Percentiles rank a stretch among this genome's conserved stretches.
phyloP scores from a whole-genome alignment of 2,329 filamentous ascomycete genomes.

The Calonectria montana region DNA sequence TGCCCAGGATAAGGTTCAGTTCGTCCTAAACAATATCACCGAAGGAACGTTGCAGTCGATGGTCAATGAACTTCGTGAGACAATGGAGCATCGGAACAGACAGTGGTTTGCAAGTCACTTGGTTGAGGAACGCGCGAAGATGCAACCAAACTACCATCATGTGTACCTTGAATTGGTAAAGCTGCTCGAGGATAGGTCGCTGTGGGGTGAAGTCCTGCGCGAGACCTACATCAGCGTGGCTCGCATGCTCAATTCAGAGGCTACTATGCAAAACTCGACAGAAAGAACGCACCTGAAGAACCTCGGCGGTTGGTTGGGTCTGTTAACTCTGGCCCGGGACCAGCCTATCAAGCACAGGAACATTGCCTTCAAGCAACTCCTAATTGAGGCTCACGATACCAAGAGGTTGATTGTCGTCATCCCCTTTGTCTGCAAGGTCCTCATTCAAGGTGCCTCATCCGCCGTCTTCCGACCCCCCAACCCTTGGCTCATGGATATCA shows the following conservation, averaged over 20 bases:
- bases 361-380: slow-evolving; percentile 94
- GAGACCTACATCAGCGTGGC: slow-evolving; percentile 92
- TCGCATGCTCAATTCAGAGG: slow-evolving; percentile 89
- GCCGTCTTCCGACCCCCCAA: slow-evolving; percentile 94
- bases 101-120: slow-evolving; percentile 98
- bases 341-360: slow-evolving; percentile 97
- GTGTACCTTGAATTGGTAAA: slow-evolving; percentile 92
- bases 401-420: slow-evolving; percentile 93
- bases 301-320: slow-evolving; percentile 91
- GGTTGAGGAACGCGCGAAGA: slow-evolving; percentile 94
- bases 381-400: slow-evolving; percentile 93
- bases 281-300: slow-evolving; percentile 94
- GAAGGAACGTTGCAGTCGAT: slow-evolving; percentile 88
- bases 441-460: slow-evolving; percentile 85
- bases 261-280: slow-evolving; percentile 83
- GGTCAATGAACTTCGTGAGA: slow-evolving; percentile 81
- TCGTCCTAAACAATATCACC: slow-evolving; percentile 96
- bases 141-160: slow-evolving; percentile 96
- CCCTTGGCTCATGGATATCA: slow-evolving; percentile 97
- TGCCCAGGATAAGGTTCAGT: slow-evolving; percentile 92
- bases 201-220: slow-evolving; percentile 91
- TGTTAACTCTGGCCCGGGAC: slow-evolving; percentile 90
- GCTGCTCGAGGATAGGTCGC: slow-evolving; percentile 79
- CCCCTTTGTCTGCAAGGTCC: slow-evolving; percentile 96
- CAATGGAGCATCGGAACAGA: slow-evolving; percentile 83